These are phyloP conservation scores for Candida succiphila DNA, from an alignment of 805 yeast genomes.

Conservation along the genomic window DNA sequence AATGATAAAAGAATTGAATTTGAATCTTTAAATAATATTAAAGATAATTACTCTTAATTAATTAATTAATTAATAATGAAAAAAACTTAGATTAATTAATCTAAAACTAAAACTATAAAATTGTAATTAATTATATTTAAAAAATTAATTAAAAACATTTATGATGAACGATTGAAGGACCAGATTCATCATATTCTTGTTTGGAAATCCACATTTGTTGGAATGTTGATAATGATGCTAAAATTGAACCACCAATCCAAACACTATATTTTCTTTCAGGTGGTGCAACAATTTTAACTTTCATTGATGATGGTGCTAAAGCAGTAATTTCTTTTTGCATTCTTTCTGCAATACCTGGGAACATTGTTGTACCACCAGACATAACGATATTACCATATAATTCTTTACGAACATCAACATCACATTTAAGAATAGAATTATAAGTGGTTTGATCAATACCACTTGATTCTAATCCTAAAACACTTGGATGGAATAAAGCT, in stretches of 20 bases:
- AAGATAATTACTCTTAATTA: conserved; percentile 7
- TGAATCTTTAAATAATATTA: conserved; percentile 4
- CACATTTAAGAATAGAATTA: conserved; percentile 97
- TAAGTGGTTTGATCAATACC: conserved; percentile 98
- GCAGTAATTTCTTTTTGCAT: conserved; percentile 99
- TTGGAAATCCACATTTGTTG: conserved; percentile 99
- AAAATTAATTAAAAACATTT: conserved; percentile 64
- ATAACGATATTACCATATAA: conserved; percentile 98
- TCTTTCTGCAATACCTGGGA: conserved; percentile 99
- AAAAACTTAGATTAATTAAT: too few species aligned
- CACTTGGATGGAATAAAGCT: conserved; percentile 98
- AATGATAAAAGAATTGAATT: conserved; percentile 25
- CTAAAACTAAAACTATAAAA: too few species aligned
- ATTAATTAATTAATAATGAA: too few species aligned
- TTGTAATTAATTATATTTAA: not conserved
- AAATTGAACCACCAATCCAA: conserved; percentile 99
- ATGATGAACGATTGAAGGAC: conserved; percentile 98
- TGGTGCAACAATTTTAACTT: conserved; percentile 98
- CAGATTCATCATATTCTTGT: conserved; percentile 99
- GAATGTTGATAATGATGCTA: conserved; percentile 98
- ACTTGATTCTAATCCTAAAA: conserved; percentile 82
- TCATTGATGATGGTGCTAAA: conserved; percentile 99
- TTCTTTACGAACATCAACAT: conserved; percentile 97
- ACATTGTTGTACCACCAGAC: conserved; percentile 99
- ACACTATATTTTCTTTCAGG: conserved; percentile 99